Percentiles rank a stretch among this genome's conserved stretches.
These are phyloP conservation scores for Teunomyces aglyptinius DNA, from an alignment of 805 yeast genomes.

Conservation along the genomic window DNA sequence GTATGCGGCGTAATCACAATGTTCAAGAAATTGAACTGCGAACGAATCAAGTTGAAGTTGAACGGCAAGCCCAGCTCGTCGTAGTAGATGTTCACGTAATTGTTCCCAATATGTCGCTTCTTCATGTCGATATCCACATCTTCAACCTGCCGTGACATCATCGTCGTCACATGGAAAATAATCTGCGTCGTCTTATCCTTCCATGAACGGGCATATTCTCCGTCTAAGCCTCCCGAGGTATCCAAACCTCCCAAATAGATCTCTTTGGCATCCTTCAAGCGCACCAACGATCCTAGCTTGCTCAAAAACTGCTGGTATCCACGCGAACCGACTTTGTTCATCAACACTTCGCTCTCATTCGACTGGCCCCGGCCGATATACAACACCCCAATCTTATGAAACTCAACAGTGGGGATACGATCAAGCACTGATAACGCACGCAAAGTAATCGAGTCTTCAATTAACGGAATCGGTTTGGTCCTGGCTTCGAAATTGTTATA, in stretches of 20 bases:
- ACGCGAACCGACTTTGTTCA: constrained; percentile 62
- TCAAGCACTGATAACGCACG: constrained; percentile 63
- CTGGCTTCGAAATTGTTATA: constrained; percentile 35
- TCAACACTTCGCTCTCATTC: constrained; percentile 60
- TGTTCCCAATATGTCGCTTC: constrained; percentile 84
- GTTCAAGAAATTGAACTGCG: constrained; percentile 82
- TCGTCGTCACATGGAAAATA: constrained; percentile 74
- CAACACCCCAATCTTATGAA: constrained; percentile 74
- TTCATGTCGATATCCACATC: constrained; percentile 52
- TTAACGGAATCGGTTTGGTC: constrained; percentile 49
- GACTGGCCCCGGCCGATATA: constrained; percentile 70
- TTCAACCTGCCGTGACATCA: constrained; percentile 59
- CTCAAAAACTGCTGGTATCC: constrained; percentile 59
- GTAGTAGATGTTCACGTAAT: constrained; percentile 76
- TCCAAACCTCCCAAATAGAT: constrained; percentile 79
- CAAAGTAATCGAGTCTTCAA: constrained; percentile 44
- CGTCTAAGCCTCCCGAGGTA: constrained; percentile 65
- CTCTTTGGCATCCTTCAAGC: constrained; percentile 50
- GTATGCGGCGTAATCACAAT: constrained; percentile 72
- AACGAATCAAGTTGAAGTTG: constrained; percentile 65
- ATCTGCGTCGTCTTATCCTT: constrained; percentile 67
- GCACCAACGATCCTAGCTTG: constrained; percentile 59
- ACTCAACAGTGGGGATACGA: constrained; percentile 72
- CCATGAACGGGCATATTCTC: constrained; percentile 74
- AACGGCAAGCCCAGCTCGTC: constrained; percentile 69